These are phyloP conservation scores for Volvox africanus DNA, from an alignment of 139 green algal genomes.

Conservation along the genomic window DNA sequence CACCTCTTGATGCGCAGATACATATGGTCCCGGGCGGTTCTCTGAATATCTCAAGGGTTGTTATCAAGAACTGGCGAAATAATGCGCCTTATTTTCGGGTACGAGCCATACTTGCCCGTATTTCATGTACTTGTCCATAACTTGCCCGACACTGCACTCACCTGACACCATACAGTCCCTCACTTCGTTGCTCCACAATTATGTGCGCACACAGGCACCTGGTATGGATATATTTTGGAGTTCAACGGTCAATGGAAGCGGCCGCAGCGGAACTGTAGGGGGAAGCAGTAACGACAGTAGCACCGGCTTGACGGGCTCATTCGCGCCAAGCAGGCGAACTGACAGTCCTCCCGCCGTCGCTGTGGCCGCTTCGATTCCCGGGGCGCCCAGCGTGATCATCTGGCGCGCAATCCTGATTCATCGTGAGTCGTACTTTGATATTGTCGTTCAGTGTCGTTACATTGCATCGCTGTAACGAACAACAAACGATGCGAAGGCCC, in stretches of 20 bases:
- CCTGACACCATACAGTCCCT: too few relatives aligned
- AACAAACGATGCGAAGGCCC: too few relatives aligned
- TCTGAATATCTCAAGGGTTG: background rate
- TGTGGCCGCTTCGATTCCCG: too few relatives aligned
- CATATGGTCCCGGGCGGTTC: background rate
- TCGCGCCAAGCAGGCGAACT: background rate
- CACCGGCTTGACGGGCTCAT: background rate
- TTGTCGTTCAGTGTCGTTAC: too few relatives aligned
- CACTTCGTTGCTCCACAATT: background rate
- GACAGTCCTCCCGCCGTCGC: too few relatives aligned
- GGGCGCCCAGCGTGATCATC: too few relatives aligned
- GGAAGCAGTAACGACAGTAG: background rate
- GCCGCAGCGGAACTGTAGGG: background rate
- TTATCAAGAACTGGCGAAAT: background rate
- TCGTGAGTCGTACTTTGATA: too few relatives aligned
- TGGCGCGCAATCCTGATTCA: too few relatives aligned
- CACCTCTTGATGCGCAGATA: background rate
- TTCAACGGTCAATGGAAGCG: background rate
- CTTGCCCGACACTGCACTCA: too few relatives aligned
- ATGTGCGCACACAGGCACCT: background rate
- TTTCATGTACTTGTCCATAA: too few relatives aligned
- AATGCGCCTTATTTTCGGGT: background rate
- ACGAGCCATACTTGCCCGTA: background rate
- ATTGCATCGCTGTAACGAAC: too few relatives aligned
- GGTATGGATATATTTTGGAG: background rate